Percentiles rank a stretch among this genome's conserved stretches.
Conservation (phyloP, 257 asterid genomes). For the Knoxia roxburghii region DNA sequence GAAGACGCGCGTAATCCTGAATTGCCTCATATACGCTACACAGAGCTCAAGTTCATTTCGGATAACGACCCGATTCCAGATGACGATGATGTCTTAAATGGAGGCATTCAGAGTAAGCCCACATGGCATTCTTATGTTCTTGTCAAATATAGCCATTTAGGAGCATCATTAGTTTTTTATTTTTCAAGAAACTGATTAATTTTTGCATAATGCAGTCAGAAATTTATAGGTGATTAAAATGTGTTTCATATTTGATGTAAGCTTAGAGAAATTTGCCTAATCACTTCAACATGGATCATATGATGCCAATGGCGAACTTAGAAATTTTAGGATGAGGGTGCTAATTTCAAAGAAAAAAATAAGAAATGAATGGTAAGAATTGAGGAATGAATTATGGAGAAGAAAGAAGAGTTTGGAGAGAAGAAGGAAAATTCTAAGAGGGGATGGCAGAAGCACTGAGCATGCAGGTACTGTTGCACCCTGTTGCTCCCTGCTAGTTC, state of each 20-base stretch:
- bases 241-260: neutral
- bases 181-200: neutral
- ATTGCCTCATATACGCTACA: constrained; percentile 42
- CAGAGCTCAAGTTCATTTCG: constrained; percentile 51
- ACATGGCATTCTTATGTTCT: neutral
- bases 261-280: neutral
- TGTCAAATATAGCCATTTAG: neutral
- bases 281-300: neutral
- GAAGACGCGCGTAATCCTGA: constrained; percentile 40
- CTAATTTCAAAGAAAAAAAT: too few relatives aligned
- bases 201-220: neutral
- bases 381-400: too few relatives aligned
- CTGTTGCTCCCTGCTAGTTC: too few relatives aligned
- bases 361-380: too few relatives aligned
- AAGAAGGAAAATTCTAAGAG: too few relatives aligned
- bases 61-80: constrained; percentile 42
- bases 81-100: constrained; percentile 37
- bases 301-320: too few relatives aligned
- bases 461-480: too few relatives aligned
- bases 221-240: neutral
- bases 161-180: neutral
- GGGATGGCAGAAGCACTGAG: too few relatives aligned
- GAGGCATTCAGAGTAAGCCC: constrained; percentile 42
- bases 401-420: too few relatives aligned
- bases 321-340: too few relatives aligned